phyloP scores from a whole-genome alignment of 2,329 filamentous ascomycete genomes.

The Aspergillus pseudoglaucus region DNA sequence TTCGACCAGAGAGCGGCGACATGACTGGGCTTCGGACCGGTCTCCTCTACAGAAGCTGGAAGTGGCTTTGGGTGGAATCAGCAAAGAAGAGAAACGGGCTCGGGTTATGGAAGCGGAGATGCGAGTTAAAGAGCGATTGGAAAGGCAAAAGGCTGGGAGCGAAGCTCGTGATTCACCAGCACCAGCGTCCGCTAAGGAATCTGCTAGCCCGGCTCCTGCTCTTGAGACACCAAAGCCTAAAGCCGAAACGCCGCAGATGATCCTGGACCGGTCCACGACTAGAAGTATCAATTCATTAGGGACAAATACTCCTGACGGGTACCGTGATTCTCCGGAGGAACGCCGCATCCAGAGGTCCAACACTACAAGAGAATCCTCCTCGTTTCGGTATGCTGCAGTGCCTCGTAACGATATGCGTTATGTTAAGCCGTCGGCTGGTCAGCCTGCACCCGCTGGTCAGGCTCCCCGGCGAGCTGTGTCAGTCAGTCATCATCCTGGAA shows the following conservation, averaged over 20 bases:
- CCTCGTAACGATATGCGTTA: conserved; percentile 16
- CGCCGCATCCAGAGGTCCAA: conserved; percentile 1
- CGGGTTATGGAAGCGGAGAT: conserved; percentile 76
- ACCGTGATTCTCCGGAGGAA: not conserved
- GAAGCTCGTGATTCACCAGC: conserved; percentile 5
- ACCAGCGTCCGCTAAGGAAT: conserved; percentile 6
- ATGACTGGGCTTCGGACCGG: conserved; percentile 65
- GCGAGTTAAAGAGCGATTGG: conserved; percentile 54
- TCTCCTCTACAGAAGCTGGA: conserved; percentile 93
- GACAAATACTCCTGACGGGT: not conserved
- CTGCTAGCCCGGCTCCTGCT: conserved; percentile 6
- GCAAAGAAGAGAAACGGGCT: conserved; percentile 89
- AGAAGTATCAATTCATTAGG: not conserved
- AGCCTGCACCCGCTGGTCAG: conserved; percentile 13
- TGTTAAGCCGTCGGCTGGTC: conserved; percentile 7
- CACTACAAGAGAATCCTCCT: conserved; percentile 7
- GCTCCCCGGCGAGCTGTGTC: conserved; percentile 22
- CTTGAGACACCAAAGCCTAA: conserved; percentile 9
- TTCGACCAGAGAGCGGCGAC: conserved; percentile 25
- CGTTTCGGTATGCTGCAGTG: conserved; percentile 14
- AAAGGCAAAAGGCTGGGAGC: conserved; percentile 16
- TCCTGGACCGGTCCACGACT: not conserved
- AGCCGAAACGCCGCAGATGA: conserved; percentile 1
- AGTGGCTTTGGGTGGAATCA: conserved; percentile 82
- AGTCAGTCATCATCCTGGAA: conserved; percentile 11